Conservation (phyloP, 768 basidiomycete species). For the Gymnopilus junonius region DNA sequence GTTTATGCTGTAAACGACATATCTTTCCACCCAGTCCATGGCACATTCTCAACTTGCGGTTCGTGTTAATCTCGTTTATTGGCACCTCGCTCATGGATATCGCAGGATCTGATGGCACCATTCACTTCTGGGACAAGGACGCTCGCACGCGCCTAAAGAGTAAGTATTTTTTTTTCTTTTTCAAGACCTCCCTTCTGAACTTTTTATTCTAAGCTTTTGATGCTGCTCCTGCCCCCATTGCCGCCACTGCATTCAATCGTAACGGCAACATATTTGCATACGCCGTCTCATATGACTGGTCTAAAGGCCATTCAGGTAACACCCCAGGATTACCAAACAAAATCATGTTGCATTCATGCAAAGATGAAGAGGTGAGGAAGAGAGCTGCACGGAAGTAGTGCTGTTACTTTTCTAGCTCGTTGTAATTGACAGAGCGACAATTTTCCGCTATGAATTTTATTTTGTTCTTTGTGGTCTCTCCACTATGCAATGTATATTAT, state of each 20-base stretch:
- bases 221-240: conserved; percentile 72
- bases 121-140: conserved; percentile 96
- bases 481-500: not conserved
- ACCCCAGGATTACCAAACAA: conserved; percentile 74
- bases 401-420: not conserved
- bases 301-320: conserved; percentile 88
- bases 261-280: conserved; percentile 91
- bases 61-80: conserved; percentile 24
- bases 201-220: conserved; percentile 64
- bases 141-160: conserved; percentile 91
- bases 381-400: conserved; percentile 44
- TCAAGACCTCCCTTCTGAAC: not conserved
- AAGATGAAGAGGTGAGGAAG: conserved; percentile 87
- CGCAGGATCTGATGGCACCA: conserved; percentile 79
- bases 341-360: conserved; percentile 82
- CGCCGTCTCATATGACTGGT: conserved; percentile 93
- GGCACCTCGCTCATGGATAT: not conserved
- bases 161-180: conserved; percentile 35
- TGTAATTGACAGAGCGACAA: not conserved
- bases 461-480: not conserved
- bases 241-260: conserved; percentile 84
- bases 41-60: conserved; percentile 86
- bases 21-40: conserved; percentile 82
- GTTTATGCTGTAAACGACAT: conserved; percentile 89
- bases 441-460: not conserved